Percentiles rank a stretch among this genome's conserved stretches.
Evolutionary conservation across 257 asterid species (phyloP).

Genomic region (Pogostemon cablin): DNA sequence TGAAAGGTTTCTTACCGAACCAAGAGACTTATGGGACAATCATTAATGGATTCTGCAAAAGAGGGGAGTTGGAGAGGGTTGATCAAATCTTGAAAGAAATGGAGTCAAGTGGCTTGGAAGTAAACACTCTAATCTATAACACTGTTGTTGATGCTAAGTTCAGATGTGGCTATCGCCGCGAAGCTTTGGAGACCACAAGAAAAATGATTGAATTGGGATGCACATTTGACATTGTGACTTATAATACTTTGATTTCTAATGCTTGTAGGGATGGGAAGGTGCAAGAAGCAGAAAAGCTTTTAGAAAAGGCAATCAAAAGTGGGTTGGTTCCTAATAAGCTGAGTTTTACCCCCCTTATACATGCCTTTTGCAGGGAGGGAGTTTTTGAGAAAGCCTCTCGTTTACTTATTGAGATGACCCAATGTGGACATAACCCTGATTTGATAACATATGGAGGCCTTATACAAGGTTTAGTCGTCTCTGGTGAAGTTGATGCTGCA

Average conservation of each 20-base stretch:
- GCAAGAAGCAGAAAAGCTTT: conserved; percentile 69
- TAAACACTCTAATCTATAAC: conserved; percentile 59
- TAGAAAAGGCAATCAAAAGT: conserved; percentile 47
- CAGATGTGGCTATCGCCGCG: conserved; percentile 53
- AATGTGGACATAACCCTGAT: conserved; percentile 74
- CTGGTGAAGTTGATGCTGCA: conserved; percentile 80
- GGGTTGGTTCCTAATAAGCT: conserved; percentile 59
- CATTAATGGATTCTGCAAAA: conserved; percentile 69
- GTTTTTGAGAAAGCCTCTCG: conserved; percentile 70
- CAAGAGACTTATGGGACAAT: conserved; percentile 83
- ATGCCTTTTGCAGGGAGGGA: conserved; percentile 57
- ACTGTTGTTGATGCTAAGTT: conserved; percentile 60
- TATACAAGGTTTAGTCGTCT: conserved; percentile 70
- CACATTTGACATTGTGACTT: conserved; percentile 67
- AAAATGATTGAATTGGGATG: conserved; percentile 61
- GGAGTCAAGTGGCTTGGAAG: conserved; percentile 59
- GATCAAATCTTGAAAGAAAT: conserved; percentile 65
- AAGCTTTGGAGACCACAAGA: conserved; percentile 49
- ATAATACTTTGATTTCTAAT: conserved; percentile 69
- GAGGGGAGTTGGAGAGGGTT: conserved; percentile 60
- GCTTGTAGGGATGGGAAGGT: conserved; percentile 68
- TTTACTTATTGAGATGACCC: conserved; percentile 72
- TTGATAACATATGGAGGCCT: conserved; percentile 73
- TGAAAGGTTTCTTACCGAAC: conserved; percentile 73
- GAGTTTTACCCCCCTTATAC: conserved; percentile 80